Evolutionary conservation across 78 protist genomes (phyloP).

Genomic region (Dictyostelium capitatum): DNA sequence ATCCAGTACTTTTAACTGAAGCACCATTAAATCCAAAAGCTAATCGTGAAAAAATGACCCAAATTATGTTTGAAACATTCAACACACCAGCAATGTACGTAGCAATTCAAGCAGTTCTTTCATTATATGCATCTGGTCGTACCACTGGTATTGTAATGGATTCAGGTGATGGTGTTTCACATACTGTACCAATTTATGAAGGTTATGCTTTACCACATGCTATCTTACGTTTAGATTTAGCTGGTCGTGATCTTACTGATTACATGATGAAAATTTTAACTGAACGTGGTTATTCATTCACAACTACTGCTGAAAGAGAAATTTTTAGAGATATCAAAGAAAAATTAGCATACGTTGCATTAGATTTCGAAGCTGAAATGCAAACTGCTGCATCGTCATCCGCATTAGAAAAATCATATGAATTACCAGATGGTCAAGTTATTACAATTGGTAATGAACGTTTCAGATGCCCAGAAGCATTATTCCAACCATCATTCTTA

Average conservation of each 20-base stretch:
- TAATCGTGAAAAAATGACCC: no score
- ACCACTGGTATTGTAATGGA: conserved; percentile 91
- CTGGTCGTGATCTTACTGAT: conserved; percentile 91
- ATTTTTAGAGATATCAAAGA: conserved; percentile 89
- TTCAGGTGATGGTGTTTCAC: conserved; percentile 90
- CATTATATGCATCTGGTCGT: no score
- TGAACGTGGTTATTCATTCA: conserved; percentile 80
- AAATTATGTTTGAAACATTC: no score
- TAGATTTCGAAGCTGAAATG: conserved; percentile 48
- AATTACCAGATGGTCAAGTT: conserved; percentile 81
- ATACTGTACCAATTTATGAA: conserved; percentile 91
- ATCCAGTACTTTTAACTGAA: conserved; percentile 41
- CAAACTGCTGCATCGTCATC: not conserved
- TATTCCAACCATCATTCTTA: no score
- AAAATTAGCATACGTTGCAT: conserved; percentile 33
- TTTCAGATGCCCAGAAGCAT: no score
- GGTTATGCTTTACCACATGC: conserved; percentile 88
- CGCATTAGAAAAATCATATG: conserved; percentile 18
- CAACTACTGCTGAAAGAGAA: not conserved
- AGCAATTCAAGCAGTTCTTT: no score
- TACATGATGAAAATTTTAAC: conserved; percentile 85
- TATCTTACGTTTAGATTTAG: conserved; percentile 48
- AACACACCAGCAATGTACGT: no score
- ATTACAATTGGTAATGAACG: no score
- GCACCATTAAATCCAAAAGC: no score